Evolutionary conservation across 2,329 filamentous ascomycete genomes (phyloP), one percentile per base, ranked within the genome.

Genomic region (Fusarium piperis): DNA sequence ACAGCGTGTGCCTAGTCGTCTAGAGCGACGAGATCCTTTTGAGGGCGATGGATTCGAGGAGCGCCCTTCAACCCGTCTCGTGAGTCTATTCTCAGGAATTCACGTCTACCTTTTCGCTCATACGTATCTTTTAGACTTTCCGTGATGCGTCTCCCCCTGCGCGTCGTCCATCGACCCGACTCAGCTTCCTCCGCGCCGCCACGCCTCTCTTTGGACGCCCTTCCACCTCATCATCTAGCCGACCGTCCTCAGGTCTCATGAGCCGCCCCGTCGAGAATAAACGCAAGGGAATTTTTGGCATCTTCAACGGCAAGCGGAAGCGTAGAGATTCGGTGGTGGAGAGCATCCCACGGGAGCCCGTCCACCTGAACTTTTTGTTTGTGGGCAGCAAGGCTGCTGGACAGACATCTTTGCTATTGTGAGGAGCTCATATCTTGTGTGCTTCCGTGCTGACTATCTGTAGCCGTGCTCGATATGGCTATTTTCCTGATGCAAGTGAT

Each of bases 361-460:
- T 79, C 11, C 71, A 74, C 12, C 62, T 83, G 28, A 81, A 79
- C 39, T 81, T 82, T 62, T 64, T 83, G 63, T 83, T 82, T 64
- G 79, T 83, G 2, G 81, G 81, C 0, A 75, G 76, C 18, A 72
- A 72, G 3, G 61, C 55, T 0, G 72, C 75, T 2, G 81, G 81
- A 2, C 81, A 83, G 72, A 83, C 81, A 1, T 81, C 80, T 12
- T 70, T 83, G 60, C 72, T 83, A 18, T 83, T 81, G 81, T 83
- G 46, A 59, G 79, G 73, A n/a, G 2, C 3, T 10, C 6, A 0
- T 3, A 11, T 3, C 6, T 8, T 28, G 7, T 39, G 0, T 6
- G n/a, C n/a, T 32, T 0, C 7, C 15, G 0, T 60, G 10, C 64
- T 71, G 23, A 71, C 7, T 30, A 10, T 38, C 6, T 10, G n/a